Base-by-base conservation (phyloP, 1,139 yeast species). In the Yamadazyma buinensis region DNA sequence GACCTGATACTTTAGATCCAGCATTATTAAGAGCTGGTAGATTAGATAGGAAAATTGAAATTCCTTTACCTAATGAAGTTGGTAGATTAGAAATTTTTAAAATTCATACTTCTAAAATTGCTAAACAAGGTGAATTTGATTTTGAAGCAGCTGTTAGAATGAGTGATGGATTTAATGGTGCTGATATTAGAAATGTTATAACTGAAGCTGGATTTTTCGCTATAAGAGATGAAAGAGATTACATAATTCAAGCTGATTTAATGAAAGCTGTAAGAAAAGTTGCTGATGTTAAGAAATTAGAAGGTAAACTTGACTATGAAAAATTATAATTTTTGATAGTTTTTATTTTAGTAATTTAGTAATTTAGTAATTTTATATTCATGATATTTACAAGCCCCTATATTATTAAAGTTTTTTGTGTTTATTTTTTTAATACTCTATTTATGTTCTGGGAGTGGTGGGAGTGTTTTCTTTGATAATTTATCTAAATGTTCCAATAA, bases 181-280 rank as follows among this genome's bases (percentile, higher is more conserved):
- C 98, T 6, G 99, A 94, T 72, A 83, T 94, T 49, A 80, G 98
- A 63, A 94, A 94, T 59, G 97, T 94, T 42, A 77, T 90, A 26
- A 94, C 99, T n/a, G 99, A 94, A 66, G 97, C 97, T 19, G 99
- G 98, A 3, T 92, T 94, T 66, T 88, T 90, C 54, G 98, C 98
- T 40, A 94, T 94, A 51, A 79, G 98, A 64, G 97, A 92, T 53
- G 98, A 92, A 57, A 80, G 98, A 54, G 97, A 92, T 57, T 86
- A 87, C 63, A 87, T 94, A 51, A 61, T 86, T 37, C 98, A 94
- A 59, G 83, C 85, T 53, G 98, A 94, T 67, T 62, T 94, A 62
- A 84, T 92, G 94, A 92, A 92, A 64, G 98, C 99, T 12, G 97
- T 90, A 29, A 78, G 98, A 63, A 94, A 94, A 70, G 97, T 94